Conservation (phyloP, 768 basidiomycete species). For the Amanita inopinata region DNA sequence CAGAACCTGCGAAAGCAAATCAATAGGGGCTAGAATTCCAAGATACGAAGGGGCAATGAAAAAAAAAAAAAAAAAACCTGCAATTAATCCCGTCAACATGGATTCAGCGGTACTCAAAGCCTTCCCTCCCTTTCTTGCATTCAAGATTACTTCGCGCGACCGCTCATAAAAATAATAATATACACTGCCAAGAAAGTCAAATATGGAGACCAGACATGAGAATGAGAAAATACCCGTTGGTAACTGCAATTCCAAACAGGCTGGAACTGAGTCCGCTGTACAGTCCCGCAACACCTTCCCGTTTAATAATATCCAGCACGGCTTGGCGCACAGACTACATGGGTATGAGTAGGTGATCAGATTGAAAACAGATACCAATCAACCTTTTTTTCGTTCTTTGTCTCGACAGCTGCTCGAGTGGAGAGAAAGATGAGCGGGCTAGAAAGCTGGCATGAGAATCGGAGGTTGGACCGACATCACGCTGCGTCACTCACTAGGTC, state of each 20-base stretch:
- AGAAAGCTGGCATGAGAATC: slow-evolving; percentile 8
- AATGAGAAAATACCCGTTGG: slow-evolving; percentile 69
- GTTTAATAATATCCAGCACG: slow-evolving; percentile 65
- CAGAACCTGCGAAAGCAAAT: slow-evolving; percentile 49
- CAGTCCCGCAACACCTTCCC: slow-evolving; percentile 76
- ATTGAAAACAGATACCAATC: not conserved
- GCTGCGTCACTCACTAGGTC: slow-evolving; percentile 61
- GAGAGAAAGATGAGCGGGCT: slow-evolving; percentile 91
- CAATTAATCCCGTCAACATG: slow-evolving; percentile 79
- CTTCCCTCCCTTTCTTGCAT: slow-evolving; percentile 47
- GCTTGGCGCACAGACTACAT: slow-evolving; percentile 54
- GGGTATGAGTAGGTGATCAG: slow-evolving; percentile 9
- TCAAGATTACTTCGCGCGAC: slow-evolving; percentile 47
- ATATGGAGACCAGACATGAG: not conserved
- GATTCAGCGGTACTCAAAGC: slow-evolving; percentile 81
- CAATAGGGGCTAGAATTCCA: too few relatives aligned
- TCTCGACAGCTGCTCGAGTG: slow-evolving; percentile 87
- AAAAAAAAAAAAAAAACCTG: slow-evolving; percentile 38
- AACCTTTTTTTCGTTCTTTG: slow-evolving; percentile 71
- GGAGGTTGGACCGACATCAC: slow-evolving; percentile 6
- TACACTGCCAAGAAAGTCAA: slow-evolving; percentile 36
- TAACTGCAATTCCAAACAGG: slow-evolving; percentile 84
- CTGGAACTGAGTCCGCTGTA: slow-evolving; percentile 84
- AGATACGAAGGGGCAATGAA: too few relatives aligned
- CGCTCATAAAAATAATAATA: slow-evolving; percentile 93